Evolutionary conservation across 345 rosid genomes (phyloP), one percentile per base, ranked within the genome.

Genomic region (Anacardium occidentale): DNA sequence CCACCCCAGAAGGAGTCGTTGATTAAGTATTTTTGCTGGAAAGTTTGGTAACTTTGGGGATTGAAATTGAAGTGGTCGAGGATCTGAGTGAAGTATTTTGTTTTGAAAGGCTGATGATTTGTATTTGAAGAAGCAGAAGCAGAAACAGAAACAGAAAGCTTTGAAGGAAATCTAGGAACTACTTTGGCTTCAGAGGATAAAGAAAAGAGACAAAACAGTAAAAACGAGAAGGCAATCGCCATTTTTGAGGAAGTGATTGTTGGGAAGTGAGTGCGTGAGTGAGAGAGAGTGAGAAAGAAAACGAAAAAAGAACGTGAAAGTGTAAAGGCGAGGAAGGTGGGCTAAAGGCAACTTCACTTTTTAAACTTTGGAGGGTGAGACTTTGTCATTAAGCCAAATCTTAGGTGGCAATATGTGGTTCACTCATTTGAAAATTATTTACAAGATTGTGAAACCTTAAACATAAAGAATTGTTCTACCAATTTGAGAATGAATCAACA

Each of bases 51-150:
- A 75, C 94, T 83, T 15, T 68, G 73, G 6, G 85, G 84, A 25
- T 40, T 77, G 86, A 75, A 86, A 73, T 76, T 77, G 80, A 87
- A 89, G 83, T 87, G 94, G 60, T 90, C 94, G 0, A 90, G 86
- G n/a, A 71, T 76, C 70, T 87, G 92, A 18, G 92, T 84, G 85
- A 74, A 84, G 75, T 79, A 90, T 45, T 68, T 75, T 10, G 82
- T 80, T 68, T 32, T 68, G 78, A 79, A 86, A 5, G 70, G 70
- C 74, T 75, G 32, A 29, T 29, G 32, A 29, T 29, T 29, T 29
- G 32, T 62, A 11, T 24, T 64, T 42, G 64, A 22, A 1, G 44
- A 15, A 13, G 5, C 44, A 17, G 54, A 44, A 44, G 7, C 10
- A 3, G 73, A 20, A 69, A 37, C 44, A 17, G 54, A 44, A 44